These are phyloP conservation scores for Neoboletus subvelutipes DNA, from an alignment of 768 basidiomycete species.

Conservation along the genomic window DNA sequence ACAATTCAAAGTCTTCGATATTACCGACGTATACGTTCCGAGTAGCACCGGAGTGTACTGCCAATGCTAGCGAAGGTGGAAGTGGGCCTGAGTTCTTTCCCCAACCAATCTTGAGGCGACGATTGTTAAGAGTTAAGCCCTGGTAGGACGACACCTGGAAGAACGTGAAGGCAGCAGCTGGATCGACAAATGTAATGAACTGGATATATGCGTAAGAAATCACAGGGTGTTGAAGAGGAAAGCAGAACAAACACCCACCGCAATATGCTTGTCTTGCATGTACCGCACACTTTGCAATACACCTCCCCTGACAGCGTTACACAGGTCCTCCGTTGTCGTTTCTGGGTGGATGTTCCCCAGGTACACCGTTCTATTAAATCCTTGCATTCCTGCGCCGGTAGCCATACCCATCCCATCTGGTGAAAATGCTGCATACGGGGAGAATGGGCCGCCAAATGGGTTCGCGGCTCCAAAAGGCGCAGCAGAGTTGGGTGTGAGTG, in stretches of 20 bases:
- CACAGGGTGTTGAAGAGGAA: neutral
- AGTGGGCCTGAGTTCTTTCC: slow-evolving; percentile 93
- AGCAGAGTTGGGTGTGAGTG: slow-evolving; percentile 32
- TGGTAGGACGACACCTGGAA: slow-evolving; percentile 89
- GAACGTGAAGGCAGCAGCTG: slow-evolving; percentile 90
- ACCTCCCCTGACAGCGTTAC: slow-evolving; percentile 96
- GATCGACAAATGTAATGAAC: slow-evolving; percentile 97
- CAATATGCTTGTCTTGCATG: slow-evolving; percentile 97
- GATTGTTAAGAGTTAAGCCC: slow-evolving; percentile 88
- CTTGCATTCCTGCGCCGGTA: slow-evolving; percentile 40
- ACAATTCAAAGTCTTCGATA: slow-evolving; percentile 92
- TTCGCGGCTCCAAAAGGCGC: slow-evolving; percentile 30
- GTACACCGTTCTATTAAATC: slow-evolving; percentile 91
- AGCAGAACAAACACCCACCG: slow-evolving; percentile 50
- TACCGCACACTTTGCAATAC: slow-evolving; percentile 93
- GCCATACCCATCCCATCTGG: slow-evolving; percentile 39
- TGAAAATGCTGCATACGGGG: slow-evolving; percentile 53
- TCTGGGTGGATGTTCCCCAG: slow-evolving; percentile 97
- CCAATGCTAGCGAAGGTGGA: slow-evolving; percentile 77
- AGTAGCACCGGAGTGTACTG: slow-evolving; percentile 90
- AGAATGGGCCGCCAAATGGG: slow-evolving; percentile 38
- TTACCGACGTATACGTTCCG: slow-evolving; percentile 96
- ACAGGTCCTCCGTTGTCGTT: slow-evolving; percentile 91
- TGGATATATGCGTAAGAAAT: slow-evolving; percentile 29
- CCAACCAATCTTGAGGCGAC: slow-evolving; percentile 96